phyloP scores from a whole-genome alignment of 352 stramenopile species.

The Blastocystis sp. region DNA sequence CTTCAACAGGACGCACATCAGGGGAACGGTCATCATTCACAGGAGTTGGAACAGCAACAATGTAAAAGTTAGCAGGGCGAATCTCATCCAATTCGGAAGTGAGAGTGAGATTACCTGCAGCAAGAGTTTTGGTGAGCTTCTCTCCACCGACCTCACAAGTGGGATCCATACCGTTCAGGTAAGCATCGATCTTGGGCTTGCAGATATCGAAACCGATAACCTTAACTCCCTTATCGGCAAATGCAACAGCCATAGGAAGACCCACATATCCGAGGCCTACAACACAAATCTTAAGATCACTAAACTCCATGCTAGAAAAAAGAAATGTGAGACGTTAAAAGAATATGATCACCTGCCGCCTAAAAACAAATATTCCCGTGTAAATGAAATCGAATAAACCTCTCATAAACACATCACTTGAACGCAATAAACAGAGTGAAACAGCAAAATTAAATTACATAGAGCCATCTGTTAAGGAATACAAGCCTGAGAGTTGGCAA shows the following conservation, averaged over 20 bases:
- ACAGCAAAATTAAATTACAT: background rate
- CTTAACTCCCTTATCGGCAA: constrained; percentile 49
- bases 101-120: background rate
- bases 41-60: constrained; percentile 35
- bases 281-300: constrained; percentile 50
- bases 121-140: background rate
- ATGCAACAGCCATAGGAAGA: constrained; percentile 49
- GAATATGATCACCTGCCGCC: background rate
- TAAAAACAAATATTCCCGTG: background rate
- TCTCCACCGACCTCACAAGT: constrained; percentile 29
- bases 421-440: background rate
- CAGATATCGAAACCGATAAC: constrained; percentile 59
- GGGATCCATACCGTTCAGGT: constrained; percentile 7
- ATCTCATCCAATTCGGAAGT: constrained; percentile 51
- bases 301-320: background rate
- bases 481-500: background rate
- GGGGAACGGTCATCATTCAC: constrained; percentile 25
- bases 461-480: background rate
- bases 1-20: constrained; percentile 1
- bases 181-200: constrained; percentile 6
- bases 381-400: background rate
- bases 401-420: background rate
- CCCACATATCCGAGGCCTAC: constrained; percentile 58
- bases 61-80: constrained; percentile 20
- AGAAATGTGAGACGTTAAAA: background rate